Percentiles rank a stretch among this genome's conserved stretches.
These are phyloP conservation scores for Ustilago trichophora DNA, from an alignment of 1,284 basidiomycete genomes.

Conservation along the genomic window DNA sequence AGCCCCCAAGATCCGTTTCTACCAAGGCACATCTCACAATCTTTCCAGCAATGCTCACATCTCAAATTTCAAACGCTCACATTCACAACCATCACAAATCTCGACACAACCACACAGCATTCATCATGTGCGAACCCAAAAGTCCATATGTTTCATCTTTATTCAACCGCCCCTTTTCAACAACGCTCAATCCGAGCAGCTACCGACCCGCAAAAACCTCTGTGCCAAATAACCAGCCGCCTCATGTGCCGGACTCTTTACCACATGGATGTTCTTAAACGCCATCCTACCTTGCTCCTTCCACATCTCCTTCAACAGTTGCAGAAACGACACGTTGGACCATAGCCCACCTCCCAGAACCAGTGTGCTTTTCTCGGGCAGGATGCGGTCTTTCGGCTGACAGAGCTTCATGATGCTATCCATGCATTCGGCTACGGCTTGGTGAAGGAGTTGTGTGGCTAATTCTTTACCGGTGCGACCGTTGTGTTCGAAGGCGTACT, in stretches of 20 bases:
- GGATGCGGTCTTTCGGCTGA: constrained; percentile 17
- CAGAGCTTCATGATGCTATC: constrained; percentile 40
- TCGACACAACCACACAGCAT: too few relatives aligned
- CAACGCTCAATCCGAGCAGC: too few relatives aligned
- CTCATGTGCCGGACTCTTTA: constrained; percentile 54
- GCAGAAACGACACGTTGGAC: constrained; percentile 42
- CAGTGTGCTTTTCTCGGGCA: constrained; percentile 28
- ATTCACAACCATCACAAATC: too few relatives aligned
- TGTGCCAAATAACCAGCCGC: constrained; percentile 37
- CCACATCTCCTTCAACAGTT: constrained; percentile 38
- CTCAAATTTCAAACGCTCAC: too few relatives aligned
- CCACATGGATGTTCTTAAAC: constrained; percentile 45
- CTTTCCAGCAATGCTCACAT: too few relatives aligned
- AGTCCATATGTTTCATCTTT: too few relatives aligned
- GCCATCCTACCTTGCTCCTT: constrained; percentile 22
- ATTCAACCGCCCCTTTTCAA: too few relatives aligned
- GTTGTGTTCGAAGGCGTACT: constrained; percentile 14
- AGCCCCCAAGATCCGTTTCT: too few relatives aligned
- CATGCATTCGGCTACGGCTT: constrained; percentile 36
- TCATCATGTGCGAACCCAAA: too few relatives aligned
- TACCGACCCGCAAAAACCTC: constrained; percentile 9
- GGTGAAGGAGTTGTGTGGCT: constrained; percentile 30
- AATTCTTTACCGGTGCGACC: constrained; percentile 23
- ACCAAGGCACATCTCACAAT: too few relatives aligned
- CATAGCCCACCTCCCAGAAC: constrained; percentile 61